phyloP scores from a whole-genome alignment of 352 stramenopile genomes.

The Globisporangium splendens region DNA sequence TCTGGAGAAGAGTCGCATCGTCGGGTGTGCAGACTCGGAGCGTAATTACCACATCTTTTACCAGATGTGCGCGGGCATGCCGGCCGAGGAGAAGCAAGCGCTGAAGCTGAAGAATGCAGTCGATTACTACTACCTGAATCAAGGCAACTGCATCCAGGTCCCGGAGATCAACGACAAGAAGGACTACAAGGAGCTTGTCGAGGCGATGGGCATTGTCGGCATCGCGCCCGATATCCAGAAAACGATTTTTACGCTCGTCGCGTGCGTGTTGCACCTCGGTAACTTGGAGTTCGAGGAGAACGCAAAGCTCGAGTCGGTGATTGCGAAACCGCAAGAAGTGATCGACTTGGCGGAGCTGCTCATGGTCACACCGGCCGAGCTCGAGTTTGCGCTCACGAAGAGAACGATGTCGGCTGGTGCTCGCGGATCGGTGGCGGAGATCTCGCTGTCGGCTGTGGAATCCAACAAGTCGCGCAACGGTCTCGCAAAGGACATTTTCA shows the following conservation, averaged over 20 bases:
- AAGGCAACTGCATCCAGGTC: conserved; percentile 90
- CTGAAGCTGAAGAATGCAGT: conserved; percentile 85
- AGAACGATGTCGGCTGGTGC: conserved; percentile 84
- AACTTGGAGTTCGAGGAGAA: conserved; percentile 93
- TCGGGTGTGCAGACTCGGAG: conserved; percentile 91
- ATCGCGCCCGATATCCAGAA: conserved; percentile 89
- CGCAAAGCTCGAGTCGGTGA: conserved; percentile 77
- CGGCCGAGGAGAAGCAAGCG: conserved; percentile 55
- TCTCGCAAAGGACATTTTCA: conserved; percentile 95
- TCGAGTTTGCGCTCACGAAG: conserved; percentile 89
- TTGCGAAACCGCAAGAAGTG: conserved; percentile 61
- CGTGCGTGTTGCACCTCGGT: conserved; percentile 96
- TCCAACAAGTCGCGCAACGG: conserved; percentile 91
- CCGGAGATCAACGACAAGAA: conserved; percentile 95
- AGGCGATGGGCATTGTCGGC: conserved; percentile 90
- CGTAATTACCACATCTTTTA: conserved; percentile 99
- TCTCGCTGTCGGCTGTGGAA: conserved; percentile 76
- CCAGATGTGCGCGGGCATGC: conserved; percentile 89
- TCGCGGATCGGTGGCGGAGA: conserved; percentile 82
- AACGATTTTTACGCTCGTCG: conserved; percentile 94
- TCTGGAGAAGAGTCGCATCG: conserved; percentile 97
- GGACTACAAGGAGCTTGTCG: conserved; percentile 91
- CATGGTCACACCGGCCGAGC: conserved; percentile 76
- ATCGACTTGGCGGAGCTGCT: conserved; percentile 78
- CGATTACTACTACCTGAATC: conserved; percentile 93